Conservation (phyloP, 495 filamentous ascomycete species). For the Cryomyces minteri region DNA sequence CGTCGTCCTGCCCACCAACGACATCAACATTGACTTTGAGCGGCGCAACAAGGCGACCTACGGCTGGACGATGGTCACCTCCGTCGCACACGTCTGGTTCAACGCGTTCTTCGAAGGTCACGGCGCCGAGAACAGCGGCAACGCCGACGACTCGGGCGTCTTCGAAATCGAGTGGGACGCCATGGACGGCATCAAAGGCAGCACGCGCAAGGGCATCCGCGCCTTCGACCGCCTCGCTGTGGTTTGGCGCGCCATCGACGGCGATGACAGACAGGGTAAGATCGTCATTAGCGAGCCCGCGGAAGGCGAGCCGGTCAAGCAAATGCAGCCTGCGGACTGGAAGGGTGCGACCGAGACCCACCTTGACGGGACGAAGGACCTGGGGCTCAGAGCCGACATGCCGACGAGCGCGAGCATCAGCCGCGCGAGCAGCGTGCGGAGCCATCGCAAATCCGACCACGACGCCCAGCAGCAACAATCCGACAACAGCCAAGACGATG, state of each 20-base stretch:
- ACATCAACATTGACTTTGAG: constrained; percentile 82
- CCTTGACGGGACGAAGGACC: constrained; percentile 23
- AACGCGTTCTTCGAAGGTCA: constrained; percentile 85
- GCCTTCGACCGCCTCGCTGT: constrained; percentile 75
- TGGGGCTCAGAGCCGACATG: constrained; percentile 45
- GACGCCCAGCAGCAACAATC: not conserved
- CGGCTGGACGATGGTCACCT: constrained; percentile 75
- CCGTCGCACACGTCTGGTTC: constrained; percentile 91
- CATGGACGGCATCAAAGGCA: constrained; percentile 67
- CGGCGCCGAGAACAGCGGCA: constrained; percentile 43
- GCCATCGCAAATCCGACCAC: not conserved
- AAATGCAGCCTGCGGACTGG: constrained; percentile 55
- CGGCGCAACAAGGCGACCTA: constrained; percentile 58
- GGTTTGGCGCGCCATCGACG: constrained; percentile 44
- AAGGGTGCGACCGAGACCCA: constrained; percentile 21
- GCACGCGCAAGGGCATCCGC: constrained; percentile 54
- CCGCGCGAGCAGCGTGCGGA: constrained; percentile 36
- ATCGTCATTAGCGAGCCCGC: constrained; percentile 16
- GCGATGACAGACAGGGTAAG: constrained; percentile 7
- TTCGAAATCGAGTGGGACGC: constrained; percentile 48
- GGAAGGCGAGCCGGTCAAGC: constrained; percentile 41
- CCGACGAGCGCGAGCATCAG: constrained; percentile 44
- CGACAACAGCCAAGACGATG: constrained; percentile 6
- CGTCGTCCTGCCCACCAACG: constrained; percentile 55
- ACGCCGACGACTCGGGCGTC: constrained; percentile 30